Evolutionary conservation across 331 rosid species (phyloP).

Genomic region (Spiraea crenata): DNA sequence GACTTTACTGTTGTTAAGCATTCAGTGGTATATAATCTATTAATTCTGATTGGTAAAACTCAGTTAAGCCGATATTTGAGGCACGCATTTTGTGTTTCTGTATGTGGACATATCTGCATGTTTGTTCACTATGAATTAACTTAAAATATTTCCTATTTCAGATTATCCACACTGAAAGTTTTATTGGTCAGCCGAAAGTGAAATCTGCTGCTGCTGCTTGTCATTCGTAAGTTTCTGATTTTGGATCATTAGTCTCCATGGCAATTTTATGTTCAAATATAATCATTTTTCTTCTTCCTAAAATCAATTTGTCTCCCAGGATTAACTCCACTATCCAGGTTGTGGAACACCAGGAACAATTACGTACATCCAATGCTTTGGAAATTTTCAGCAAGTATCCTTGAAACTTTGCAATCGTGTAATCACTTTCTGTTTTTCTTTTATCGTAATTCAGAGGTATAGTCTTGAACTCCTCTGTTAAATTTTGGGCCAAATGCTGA

Average conservation of each 20-base stretch:
- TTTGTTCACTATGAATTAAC: not conserved
- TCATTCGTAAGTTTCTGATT: slow-evolving; percentile 54
- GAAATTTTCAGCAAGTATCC: slow-evolving; percentile 85
- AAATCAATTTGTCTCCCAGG: slow-evolving; percentile 40
- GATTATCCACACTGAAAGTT: slow-evolving; percentile 84
- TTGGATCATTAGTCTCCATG: not conserved
- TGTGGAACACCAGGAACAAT: slow-evolving; percentile 80
- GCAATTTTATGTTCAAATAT: not conserved
- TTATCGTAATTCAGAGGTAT: not conserved
- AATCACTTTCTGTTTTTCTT: not conserved
- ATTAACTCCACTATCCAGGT: slow-evolving; percentile 76
- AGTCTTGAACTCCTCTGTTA: not conserved
- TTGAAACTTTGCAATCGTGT: slow-evolving; percentile 21
- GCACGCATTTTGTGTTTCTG: not conserved
- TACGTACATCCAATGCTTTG: slow-evolving; percentile 79
- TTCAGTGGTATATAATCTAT: not conserved
- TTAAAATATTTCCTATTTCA: slow-evolving; percentile 27
- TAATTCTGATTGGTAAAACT: slow-evolving; percentile 1
- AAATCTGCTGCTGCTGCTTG: slow-evolving; percentile 86
- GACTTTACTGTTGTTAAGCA: not conserved
- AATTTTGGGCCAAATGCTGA: not conserved
- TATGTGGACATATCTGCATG: not conserved
- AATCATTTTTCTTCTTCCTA: slow-evolving; percentile 22
- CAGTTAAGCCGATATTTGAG: not conserved
- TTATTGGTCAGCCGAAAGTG: slow-evolving; percentile 89